Base-by-base conservation (phyloP, 371 early-diverging fungal genomes). In the Mucor saturninus region DNA sequence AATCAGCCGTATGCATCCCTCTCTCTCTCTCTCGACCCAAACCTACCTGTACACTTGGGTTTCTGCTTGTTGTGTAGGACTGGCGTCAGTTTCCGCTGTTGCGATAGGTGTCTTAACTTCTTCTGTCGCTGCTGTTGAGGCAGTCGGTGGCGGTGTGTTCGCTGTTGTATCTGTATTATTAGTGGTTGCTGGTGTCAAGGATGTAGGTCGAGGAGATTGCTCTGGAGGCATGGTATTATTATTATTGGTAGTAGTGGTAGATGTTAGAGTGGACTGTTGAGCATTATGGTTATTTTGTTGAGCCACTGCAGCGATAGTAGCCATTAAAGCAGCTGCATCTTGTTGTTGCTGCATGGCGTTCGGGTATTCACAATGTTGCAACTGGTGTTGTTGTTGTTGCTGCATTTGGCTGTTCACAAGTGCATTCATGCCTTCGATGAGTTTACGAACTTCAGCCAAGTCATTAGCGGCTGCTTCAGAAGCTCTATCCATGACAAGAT, bases 391-490 rank as follows among this genome's bases (percentile, higher is more conserved):
- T 53, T 73, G 80, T 38, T 80, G 80, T 49, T 69, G 76, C 48
- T 66, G 61, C 13, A 68, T 60, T 59, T 74, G 77, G 40, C 68
- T 73, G 38, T 69, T 71, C 30, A 79, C 75, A 7, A 81, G 63
- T 14, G 79, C 76, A 61, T 74, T 81, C 79, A 81, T 81, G 32
- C 79, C 76, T 59, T 81, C 82, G 48, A 81, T 79, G 29, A 81
- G 70, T 55, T 81, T 81, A 56, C 82, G 56, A 13, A 81, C 79
- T 62, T 81, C 79, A 50, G 82, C 82, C 52, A 81, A 61, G 58
- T 81, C 79, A 43, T 74, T 79, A 10, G 79, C 82, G 56, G 80
- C 80, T 61, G 76, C 74, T 68, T 79, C 79, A n/a, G 79, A 67
- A 51, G 76, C 79, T 74, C 79, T 75, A 52, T 79, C 79, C 76